phyloP scores from a whole-genome alignment of 2,329 filamentous ascomycete species.

The Pyricularia sp. region DNA sequence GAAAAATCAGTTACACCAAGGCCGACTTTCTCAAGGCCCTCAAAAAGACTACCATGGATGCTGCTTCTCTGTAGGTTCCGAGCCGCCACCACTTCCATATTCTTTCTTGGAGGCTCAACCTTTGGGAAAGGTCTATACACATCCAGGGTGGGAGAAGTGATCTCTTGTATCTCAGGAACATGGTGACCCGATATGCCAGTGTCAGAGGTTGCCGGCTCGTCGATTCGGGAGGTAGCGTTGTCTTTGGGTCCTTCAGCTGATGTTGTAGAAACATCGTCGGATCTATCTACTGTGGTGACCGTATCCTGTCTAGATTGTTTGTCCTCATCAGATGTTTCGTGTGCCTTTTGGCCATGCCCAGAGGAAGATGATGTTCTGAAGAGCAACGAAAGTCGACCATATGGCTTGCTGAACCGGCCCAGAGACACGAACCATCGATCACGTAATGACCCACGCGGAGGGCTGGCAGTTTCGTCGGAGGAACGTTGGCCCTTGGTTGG shows the following conservation, averaged over 20 bases:
- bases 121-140: background rate
- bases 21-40: background rate
- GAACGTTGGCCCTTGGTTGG: slow-evolving; percentile 11
- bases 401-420: background rate
- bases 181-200: background rate
- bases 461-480: slow-evolving; percentile 10
- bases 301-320: slow-evolving; percentile 2
- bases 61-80: background rate
- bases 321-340: background rate
- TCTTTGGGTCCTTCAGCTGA: background rate
- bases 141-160: background rate
- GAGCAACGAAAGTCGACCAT: slow-evolving; percentile 2
- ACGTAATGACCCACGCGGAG: slow-evolving; percentile 2
- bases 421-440: background rate
- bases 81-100: background rate
- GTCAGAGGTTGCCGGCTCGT: background rate
- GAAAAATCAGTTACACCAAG: background rate
- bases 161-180: background rate
- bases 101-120: background rate
- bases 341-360: background rate
- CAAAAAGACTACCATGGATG: slow-evolving; percentile 3
- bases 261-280: background rate
- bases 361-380: slow-evolving; percentile 4
- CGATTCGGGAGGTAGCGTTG: background rate
- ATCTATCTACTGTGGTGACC: slow-evolving; percentile 2